Conservation (phyloP, 2,329 filamentous ascomycete genomes). For the Escovopsis sp. region DNA sequence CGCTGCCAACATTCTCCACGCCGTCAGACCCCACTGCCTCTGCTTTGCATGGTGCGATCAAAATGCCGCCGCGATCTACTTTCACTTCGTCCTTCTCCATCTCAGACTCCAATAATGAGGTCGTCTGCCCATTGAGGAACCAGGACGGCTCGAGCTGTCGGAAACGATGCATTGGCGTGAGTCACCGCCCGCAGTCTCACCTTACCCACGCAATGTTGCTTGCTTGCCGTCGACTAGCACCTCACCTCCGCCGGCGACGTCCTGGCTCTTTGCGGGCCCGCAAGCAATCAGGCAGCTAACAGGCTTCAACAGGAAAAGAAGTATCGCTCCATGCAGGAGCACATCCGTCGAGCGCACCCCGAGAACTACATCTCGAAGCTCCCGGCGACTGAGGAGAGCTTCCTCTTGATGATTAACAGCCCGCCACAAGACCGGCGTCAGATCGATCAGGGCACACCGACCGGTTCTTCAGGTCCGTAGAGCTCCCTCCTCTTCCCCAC, state of each 20-base stretch:
- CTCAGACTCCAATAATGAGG: slow-evolving; percentile 85
- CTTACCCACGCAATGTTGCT: neutral
- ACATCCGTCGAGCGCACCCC: slow-evolving; percentile 91
- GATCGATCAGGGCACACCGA: slow-evolving; percentile 18
- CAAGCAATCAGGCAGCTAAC: no score
- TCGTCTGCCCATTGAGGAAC: slow-evolving; percentile 89
- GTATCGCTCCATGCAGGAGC: slow-evolving; percentile 98
- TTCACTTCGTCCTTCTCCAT: slow-evolving; percentile 85
- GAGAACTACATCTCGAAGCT: slow-evolving; percentile 97
- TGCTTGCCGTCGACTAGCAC: slow-evolving; percentile 6
- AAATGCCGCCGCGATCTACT: slow-evolving; percentile 80
- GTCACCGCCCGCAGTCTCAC: slow-evolving; percentile 29
- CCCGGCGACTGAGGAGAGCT: slow-evolving; percentile 95
- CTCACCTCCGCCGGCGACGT: no score
- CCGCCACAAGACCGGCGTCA: slow-evolving; percentile 60
- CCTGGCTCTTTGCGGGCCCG: no score
- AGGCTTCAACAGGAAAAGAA: slow-evolving; percentile 93
- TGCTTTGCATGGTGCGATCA: slow-evolving; percentile 41
- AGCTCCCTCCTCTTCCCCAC: slow-evolving; percentile 2
- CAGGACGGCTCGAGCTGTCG: slow-evolving; percentile 94
- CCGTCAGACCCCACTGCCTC: no score
- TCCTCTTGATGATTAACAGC: slow-evolving; percentile 88
- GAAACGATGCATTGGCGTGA: slow-evolving; percentile 95
- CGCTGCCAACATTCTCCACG: no score
- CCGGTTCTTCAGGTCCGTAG: slow-evolving; percentile 20